Conservation (phyloP, 169 alveolate genomes). For the Cryptosporidium sp. region DNA sequence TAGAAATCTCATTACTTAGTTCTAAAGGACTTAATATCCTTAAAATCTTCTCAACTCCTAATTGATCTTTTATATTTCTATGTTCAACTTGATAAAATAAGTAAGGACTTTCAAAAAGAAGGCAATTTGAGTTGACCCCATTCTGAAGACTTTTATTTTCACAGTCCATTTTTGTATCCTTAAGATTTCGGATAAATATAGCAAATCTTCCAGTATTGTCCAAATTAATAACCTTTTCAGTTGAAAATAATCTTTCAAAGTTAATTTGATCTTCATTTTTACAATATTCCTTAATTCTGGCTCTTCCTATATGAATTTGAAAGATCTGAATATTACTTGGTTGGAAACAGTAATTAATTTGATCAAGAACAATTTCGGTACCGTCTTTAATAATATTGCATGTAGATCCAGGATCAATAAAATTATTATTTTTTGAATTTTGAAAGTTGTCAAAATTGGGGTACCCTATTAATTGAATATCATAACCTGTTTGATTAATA, state of each 20-base stretch:
- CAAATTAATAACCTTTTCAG: conserved; percentile 23
- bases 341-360: conserved; percentile 44
- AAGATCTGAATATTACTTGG: conserved; percentile 28
- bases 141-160: neutral
- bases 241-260: conserved; percentile 18
- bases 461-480: conserved; percentile 24
- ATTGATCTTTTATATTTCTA: neutral
- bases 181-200: neutral
- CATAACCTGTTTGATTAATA: conserved; percentile 43
- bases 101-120: conserved; percentile 27
- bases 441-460: conserved; percentile 37
- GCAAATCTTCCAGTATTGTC: conserved; percentile 55
- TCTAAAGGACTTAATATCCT: conserved; percentile 34
- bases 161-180: neutral
- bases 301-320: conserved; percentile 8
- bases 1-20: conserved; percentile 20
- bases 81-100: conserved; percentile 35
- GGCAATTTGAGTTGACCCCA: neutral
- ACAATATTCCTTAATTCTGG: neutral
- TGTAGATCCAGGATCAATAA: neutral
- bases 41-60: conserved; percentile 27
- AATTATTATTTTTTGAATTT: neutral
- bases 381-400: conserved; percentile 4
- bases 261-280: neutral
- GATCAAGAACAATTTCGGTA: conserved; percentile 9